Evolutionary conservation across 1,284 basidiomycete genomes (phyloP).

Genomic region (Rhizoctonia solani): DNA sequence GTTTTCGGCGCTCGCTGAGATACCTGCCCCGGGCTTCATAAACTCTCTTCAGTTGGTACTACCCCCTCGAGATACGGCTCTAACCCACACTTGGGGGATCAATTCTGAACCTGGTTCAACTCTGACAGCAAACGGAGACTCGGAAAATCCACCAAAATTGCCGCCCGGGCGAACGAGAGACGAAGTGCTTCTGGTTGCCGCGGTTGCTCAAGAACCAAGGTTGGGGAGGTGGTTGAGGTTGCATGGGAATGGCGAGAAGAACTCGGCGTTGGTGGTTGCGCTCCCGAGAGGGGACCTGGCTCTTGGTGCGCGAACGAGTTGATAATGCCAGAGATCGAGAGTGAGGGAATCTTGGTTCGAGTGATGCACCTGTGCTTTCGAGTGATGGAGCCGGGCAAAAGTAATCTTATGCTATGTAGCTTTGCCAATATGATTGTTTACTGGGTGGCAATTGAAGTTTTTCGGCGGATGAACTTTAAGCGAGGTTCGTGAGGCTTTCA

Average conservation of each 20-base stretch:
- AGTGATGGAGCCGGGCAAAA: no score
- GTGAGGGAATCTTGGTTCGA: neutral
- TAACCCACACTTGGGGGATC: constrained; percentile 40
- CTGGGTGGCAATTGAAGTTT: no score
- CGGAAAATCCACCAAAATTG: neutral
- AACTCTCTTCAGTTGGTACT: constrained; percentile 86
- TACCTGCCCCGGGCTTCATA: constrained; percentile 76
- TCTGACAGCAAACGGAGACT: constrained; percentile 38
- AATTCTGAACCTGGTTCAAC: neutral
- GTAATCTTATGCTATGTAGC: no score
- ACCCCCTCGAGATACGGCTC: constrained; percentile 56
- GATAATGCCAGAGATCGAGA: no score
- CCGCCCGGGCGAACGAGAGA: constrained; percentile 40
- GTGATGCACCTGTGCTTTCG: no score
- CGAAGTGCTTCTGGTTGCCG: constrained; percentile 72
- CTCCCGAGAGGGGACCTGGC: constrained; percentile 41
- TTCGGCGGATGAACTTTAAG: no score
- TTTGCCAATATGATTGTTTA: no score
- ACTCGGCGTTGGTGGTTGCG: constrained; percentile 70
- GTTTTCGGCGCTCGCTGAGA: constrained; percentile 66
- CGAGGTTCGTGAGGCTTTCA: no score
- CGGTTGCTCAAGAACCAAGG: constrained; percentile 84
- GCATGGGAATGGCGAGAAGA: constrained; percentile 67
- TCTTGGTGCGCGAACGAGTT: neutral
- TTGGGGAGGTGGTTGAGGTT: constrained; percentile 86